Conservation (phyloP, 1,284 basidiomycete species). For the Tausonia pullulans region DNA sequence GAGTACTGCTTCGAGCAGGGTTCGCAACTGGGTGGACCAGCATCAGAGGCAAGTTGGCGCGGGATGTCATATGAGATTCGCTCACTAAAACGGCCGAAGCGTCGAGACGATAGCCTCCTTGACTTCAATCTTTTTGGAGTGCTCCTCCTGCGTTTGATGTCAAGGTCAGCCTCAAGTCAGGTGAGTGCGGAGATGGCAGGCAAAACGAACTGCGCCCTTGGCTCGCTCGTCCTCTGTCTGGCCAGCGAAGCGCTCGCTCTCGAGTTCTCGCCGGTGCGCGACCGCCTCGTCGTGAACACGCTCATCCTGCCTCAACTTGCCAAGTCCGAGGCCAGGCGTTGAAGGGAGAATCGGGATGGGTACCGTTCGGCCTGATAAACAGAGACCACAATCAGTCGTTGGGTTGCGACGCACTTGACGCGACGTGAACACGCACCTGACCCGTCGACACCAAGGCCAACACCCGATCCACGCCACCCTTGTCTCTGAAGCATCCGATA, state of each 20-base stretch:
- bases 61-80: background rate
- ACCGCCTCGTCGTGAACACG: background rate
- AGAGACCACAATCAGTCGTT: no score
- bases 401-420: no score
- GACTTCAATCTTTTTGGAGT: background rate
- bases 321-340: slow-evolving; percentile 5
- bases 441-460: slow-evolving; percentile 1
- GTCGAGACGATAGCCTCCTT: slow-evolving; percentile 1
- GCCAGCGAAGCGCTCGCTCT: background rate
- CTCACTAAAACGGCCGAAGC: slow-evolving; percentile 8
- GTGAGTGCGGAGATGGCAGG: no score
- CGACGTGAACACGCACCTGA: no score
- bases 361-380: background rate
- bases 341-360: slow-evolving; percentile 7
- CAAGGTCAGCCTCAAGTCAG: no score
- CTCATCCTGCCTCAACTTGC: slow-evolving; percentile 2
- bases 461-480: slow-evolving; percentile 9
- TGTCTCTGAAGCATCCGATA: background rate
- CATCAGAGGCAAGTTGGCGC: background rate
- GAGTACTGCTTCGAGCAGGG: slow-evolving; percentile 8
- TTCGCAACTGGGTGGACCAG: background rate
- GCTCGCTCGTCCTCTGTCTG: background rate
- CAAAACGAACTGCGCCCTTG: background rate
- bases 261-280: background rate
- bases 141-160: background rate